Conservation (phyloP, 768 basidiomycete species). For the Lactarius indigo region DNA sequence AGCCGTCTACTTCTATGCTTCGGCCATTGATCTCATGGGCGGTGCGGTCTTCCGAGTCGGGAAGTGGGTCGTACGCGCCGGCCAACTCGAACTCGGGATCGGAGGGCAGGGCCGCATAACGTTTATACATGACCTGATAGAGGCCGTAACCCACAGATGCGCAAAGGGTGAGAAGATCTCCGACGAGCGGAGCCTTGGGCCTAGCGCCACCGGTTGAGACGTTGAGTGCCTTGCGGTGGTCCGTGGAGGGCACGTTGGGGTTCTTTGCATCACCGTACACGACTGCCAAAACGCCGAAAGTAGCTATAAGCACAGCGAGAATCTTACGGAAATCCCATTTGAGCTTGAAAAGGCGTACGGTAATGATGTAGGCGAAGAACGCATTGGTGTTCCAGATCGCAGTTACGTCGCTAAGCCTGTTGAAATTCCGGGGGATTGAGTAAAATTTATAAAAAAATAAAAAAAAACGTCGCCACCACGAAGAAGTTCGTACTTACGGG, state of each 20-base stretch:
- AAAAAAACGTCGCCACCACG: not conserved
- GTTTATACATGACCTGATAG: slow-evolving; percentile 86
- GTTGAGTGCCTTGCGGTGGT: slow-evolving; percentile 14
- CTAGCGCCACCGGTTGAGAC: slow-evolving; percentile 4
- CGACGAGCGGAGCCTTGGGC: slow-evolving; percentile 57
- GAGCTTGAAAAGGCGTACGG: slow-evolving; percentile 63
- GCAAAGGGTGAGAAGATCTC: slow-evolving; percentile 68
- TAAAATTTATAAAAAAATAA: too few relatives aligned
- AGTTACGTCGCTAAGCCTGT: slow-evolving; percentile 79
- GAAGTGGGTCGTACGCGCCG: slow-evolving; percentile 44
- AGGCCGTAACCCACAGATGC: slow-evolving; percentile 71
- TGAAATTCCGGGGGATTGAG: not conserved
- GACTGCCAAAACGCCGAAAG: slow-evolving; percentile 72
- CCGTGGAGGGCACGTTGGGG: slow-evolving; percentile 31
- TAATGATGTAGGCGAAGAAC: slow-evolving; percentile 87
- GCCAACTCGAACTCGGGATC: slow-evolving; percentile 51
- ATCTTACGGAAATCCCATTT: slow-evolving; percentile 63
- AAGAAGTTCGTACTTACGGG: slow-evolving; percentile 49
- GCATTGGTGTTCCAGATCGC: slow-evolving; percentile 81
- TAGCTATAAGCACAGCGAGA: slow-evolving; percentile 74
- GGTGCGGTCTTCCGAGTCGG: slow-evolving; percentile 36
- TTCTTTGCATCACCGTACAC: slow-evolving; percentile 62
- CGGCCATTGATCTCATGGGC: slow-evolving; percentile 27
- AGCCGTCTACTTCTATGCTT: slow-evolving; percentile 7
- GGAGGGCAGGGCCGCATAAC: slow-evolving; percentile 65